Conservation (phyloP, 352 stramenopile genomes). For the Elongisporangium senticosum region DNA sequence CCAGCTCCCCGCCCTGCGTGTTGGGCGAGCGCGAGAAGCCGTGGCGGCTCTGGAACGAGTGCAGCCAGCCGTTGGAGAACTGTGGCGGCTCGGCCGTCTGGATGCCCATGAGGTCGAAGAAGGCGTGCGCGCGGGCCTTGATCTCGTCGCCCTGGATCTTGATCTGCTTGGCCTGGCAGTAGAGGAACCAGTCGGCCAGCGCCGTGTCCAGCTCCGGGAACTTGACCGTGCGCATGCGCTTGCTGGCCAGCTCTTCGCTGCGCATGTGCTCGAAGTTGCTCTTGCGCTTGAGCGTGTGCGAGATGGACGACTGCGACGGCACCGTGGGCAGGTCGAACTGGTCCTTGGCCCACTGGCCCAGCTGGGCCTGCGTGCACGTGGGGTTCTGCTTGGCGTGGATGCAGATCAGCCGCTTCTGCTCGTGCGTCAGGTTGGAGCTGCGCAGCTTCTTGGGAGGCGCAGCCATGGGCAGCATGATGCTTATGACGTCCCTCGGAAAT, state of each 20-base stretch:
- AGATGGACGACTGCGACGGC: constrained; percentile 78
- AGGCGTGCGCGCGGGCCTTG: constrained; percentile 60
- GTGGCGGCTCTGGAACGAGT: constrained; percentile 75
- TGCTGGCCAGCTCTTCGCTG: constrained; percentile 67
- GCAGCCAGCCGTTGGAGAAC: constrained; percentile 87
- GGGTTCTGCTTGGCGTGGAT: constrained; percentile 66
- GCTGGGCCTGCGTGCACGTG: constrained; percentile 63
- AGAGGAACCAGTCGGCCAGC: constrained; percentile 78
- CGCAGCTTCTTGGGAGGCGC: constrained; percentile 25
- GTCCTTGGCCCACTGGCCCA: constrained; percentile 67
- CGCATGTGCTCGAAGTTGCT: constrained; percentile 69
- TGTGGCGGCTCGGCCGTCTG: constrained; percentile 44
- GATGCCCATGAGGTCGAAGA: constrained; percentile 58
- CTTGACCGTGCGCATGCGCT: constrained; percentile 72
- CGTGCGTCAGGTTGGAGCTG: constrained; percentile 76
- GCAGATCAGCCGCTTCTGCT: constrained; percentile 80
- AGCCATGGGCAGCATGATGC: constrained; percentile 1
- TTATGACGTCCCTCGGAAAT: constrained; percentile 1
- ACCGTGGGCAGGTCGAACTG: constrained; percentile 55
- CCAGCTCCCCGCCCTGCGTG: constrained; percentile 5
- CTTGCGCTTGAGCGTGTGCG: constrained; percentile 74
- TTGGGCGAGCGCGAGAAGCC: constrained; percentile 44
- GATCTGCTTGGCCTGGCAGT: constrained; percentile 53
- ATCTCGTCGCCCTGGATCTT: constrained; percentile 68
- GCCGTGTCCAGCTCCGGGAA: constrained; percentile 71